A percentile compares a stretch with the other conserved stretches of the same genome.
Conservation (phyloP, 495 filamentous ascomycete species). For the Neurospora discreta region DNA sequence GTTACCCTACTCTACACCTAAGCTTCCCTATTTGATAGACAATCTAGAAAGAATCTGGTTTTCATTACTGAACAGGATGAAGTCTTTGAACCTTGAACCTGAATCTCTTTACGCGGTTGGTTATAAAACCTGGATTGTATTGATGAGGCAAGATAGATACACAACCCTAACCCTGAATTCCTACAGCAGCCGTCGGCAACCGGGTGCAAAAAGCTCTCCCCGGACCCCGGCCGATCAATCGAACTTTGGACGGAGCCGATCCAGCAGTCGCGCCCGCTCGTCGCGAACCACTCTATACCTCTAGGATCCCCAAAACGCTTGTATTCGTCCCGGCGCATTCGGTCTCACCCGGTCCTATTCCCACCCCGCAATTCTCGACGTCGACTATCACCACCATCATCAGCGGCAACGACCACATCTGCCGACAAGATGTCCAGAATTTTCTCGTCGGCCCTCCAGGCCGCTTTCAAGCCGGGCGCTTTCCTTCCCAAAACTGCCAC, state of each 20-base stretch:
- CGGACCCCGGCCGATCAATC: neutral
- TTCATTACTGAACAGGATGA: neutral
- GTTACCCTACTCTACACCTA: neutral
- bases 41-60: neutral
- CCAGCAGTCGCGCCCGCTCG: neutral
- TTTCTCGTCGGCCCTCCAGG: conserved; percentile 10
- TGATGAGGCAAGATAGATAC: neutral
- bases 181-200: neutral
- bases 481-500: conserved; percentile 2
- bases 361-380: neutral
- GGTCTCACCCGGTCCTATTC: neutral
- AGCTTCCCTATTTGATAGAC: neutral
- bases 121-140: neutral
- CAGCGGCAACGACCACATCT: neutral
- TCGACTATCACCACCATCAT: neutral
- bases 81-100: neutral
- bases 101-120: neutral
- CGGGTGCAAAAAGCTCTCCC: neutral
- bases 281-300: neutral
- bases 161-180: neutral
- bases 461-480: conserved; percentile 8
- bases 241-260: neutral
- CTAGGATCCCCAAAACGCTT: neutral
- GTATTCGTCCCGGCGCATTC: neutral
- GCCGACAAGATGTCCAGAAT: neutral